These are phyloP conservation scores for Glycine soja DNA, from an alignment of 306 rosid species.

Conservation along the genomic window DNA sequence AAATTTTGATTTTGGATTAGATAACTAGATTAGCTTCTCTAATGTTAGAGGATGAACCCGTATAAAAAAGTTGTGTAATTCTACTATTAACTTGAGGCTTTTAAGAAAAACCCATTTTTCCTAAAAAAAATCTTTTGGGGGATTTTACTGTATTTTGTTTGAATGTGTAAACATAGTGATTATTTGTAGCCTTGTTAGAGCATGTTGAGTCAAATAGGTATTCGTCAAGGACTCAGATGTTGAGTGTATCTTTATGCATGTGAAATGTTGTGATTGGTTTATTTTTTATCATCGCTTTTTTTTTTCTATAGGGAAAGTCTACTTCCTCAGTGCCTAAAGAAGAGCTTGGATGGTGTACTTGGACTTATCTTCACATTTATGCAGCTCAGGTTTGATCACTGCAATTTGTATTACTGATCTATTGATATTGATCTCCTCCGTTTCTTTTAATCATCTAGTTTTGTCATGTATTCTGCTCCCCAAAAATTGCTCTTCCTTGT, in stretches of 20 bases:
- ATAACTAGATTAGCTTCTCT: too few relatives aligned
- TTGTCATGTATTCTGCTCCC: slow-evolving; percentile 3
- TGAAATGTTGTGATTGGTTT: slow-evolving; percentile 7
- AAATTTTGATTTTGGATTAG: too few relatives aligned
- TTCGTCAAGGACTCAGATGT: slow-evolving; percentile 34
- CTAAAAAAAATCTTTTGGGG: too few relatives aligned
- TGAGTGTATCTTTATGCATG: background rate
- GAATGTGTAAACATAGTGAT: background rate
- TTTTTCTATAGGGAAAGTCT: slow-evolving; percentile 61
- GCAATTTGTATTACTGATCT: slow-evolving; percentile 28
- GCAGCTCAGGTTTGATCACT: slow-evolving; percentile 80
- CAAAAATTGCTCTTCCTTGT: slow-evolving; percentile 19
- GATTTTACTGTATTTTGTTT: too few relatives aligned
- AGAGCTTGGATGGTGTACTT: slow-evolving; percentile 89
- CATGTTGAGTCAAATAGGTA: background rate
- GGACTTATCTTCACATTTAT: slow-evolving; percentile 97
- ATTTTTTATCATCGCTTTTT: slow-evolving; percentile 14
- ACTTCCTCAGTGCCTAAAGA: too few relatives aligned
- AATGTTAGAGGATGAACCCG: too few relatives aligned
- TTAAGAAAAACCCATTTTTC: too few relatives aligned
- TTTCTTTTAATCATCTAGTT: slow-evolving; percentile 6
- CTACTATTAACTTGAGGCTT: too few relatives aligned
- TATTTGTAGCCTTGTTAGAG: slow-evolving; percentile 13
- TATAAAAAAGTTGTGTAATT: too few relatives aligned
- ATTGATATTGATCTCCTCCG: background rate